A percentile compares a stretch with the other conserved stretches of the same genome.
Conservation (phyloP, 495 filamentous ascomycete genomes). For the Aspergillus panamensis region DNA sequence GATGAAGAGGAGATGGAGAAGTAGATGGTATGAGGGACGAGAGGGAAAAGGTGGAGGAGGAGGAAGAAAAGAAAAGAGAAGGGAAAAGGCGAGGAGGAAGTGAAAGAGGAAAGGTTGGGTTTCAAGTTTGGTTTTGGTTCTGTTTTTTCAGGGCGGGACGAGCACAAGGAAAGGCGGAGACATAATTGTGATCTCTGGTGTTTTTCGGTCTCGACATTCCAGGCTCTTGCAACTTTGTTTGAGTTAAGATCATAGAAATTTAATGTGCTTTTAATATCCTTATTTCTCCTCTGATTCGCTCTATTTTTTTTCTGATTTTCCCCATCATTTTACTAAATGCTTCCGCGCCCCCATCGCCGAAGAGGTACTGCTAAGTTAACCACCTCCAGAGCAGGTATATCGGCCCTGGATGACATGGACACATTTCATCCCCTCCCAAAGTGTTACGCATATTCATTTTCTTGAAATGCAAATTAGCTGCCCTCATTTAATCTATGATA, state of each 20-base stretch:
- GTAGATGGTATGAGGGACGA: slow-evolving; percentile 21
- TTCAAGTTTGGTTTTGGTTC: slow-evolving; percentile 16
- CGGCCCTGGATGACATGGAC: no score
- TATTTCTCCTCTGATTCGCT: neutral
- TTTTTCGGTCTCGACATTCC: neutral
- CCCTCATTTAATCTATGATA: no score
- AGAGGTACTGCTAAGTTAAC: no score
- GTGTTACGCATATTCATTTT: no score
- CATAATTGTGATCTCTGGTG: neutral
- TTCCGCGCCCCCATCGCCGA: no score
- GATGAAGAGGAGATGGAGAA: slow-evolving; percentile 25
- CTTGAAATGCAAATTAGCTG: no score
- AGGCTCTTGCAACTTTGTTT: neutral
- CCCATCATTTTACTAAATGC: neutral
- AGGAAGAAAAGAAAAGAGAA: slow-evolving; percentile 29
- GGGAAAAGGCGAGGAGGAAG: slow-evolving; percentile 18
- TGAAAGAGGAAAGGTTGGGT: slow-evolving; percentile 17
- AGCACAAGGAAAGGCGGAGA: slow-evolving; percentile 7
- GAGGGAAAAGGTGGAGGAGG: slow-evolving; percentile 23
- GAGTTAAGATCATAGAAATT: neutral
- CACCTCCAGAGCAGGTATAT: no score
- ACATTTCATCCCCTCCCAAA: no score
- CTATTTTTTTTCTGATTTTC: neutral
- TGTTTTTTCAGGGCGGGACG: slow-evolving; percentile 15
- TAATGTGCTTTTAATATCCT: neutral